Base-by-base conservation (phyloP, 164 flowering plant species). In the Brasenia schreberi region DNA sequence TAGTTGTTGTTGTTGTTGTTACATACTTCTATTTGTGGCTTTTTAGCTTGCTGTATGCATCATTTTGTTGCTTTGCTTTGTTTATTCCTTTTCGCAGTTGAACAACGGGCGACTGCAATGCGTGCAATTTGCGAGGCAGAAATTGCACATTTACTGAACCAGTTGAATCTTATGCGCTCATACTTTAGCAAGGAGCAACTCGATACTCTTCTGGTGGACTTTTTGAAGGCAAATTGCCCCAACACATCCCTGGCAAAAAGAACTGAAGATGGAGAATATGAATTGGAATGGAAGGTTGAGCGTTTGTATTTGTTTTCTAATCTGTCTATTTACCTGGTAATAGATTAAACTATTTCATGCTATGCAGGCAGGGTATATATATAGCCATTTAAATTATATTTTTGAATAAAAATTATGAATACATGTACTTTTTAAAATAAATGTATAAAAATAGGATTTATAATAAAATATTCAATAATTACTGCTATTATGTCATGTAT, bases 61-160 rank as follows among this genome's bases (percentile, higher is more conserved):
- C 7, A 45, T 7, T 12, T 7, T 45, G 12, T 45, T 7, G 12
- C 12, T 45, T 45, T 45, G 53, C 12, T 45, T 6, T 23, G 27
- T 23, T 23, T 23, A 23, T 23, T 23, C 27, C 12, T 45, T 45
- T 45, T 45, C 11, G 5, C 78, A 85, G 88, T 79, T 75, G 86
- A 88, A 64, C 80, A 83, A 43, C 83, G 83, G 77, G 71, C 68
- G 65, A 77, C 84, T 65, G 91, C 86, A 33, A 73, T 79, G 53
- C 83, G 79, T 75, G 86, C 92, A 10, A 79, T 87, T 61, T 78
- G 87, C 65, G 87, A 92, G 74, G 77, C 80, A 59, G 94, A 86
- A 75, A 75, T 74, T 66, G 87, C 84, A 52, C 82, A 74, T 67
- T 59, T 84, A 65, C 66, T 78, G 43, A 89, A 86, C 49, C 79